A percentile compares a stretch with the other conserved stretches of the same genome.
Evolutionary conservation across 108 stramenopile genomes (phyloP).

Genomic region (Ochromonas danica): DNA sequence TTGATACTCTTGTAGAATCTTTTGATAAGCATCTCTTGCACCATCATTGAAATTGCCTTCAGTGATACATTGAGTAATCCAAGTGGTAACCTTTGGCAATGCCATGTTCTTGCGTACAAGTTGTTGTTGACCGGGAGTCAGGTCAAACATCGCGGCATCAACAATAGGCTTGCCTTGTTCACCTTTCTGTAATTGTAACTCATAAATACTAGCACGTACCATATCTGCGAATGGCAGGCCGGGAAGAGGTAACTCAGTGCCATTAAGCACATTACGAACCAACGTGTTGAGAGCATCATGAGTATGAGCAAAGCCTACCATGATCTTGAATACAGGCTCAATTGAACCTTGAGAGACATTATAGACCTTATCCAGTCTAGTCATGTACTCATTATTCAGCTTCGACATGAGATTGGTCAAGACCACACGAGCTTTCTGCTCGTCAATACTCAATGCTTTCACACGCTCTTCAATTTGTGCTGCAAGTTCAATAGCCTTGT

Average conservation of each 20-base stretch:
- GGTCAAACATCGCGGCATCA: neutral
- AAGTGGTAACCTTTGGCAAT: neutral
- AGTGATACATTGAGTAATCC: constrained; percentile 25
- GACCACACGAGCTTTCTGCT: neutral
- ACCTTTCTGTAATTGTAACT: neutral
- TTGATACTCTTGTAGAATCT: constrained; percentile 7
- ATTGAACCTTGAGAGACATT: neutral
- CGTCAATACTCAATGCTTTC: neutral
- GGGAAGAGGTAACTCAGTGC: neutral
- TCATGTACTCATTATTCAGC: neutral
- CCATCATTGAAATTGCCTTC: neutral
- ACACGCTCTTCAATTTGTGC: neutral
- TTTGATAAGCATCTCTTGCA: neutral
- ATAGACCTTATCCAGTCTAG: neutral
- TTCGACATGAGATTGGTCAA: neutral
- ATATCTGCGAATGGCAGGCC: neutral
- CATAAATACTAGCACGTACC: neutral
- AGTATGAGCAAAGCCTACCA: neutral
- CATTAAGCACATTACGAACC: neutral
- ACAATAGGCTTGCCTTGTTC: neutral
- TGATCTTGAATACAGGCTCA: neutral
- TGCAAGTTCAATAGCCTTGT: neutral
- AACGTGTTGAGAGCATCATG: neutral
- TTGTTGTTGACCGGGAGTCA: neutral
- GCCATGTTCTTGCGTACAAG: neutral